Base-by-base conservation (phyloP, 2,329 filamentous ascomycete species). In the Albophoma yamanashiensis region DNA sequence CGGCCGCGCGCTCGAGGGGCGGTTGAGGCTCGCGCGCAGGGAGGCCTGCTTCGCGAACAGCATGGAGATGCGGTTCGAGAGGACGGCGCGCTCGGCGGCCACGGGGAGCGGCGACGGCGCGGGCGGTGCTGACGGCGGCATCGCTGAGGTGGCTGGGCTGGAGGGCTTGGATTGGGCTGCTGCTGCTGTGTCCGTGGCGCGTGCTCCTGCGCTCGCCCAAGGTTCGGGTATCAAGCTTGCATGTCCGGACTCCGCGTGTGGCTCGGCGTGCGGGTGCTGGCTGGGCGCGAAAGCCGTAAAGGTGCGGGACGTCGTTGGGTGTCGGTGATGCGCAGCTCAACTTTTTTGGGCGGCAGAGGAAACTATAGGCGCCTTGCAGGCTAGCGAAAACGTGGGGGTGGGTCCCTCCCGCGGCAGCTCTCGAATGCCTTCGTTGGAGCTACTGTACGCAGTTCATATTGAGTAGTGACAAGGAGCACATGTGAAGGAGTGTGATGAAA, bases 31-130 rank as follows among this genome's bases (percentile, higher is more conserved):
- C 25, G 68, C 65, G 25, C 75, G 68, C 59, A 76, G 65, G 36
- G 68, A 68, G 5, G 71, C 65, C 60, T 71, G 72, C 12, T 71
- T 69, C 58, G 75, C 65, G 45, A 75, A 64, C 64, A 73, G 68
- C 58, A 79, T 70, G 60, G 74, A 72, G 60, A 79, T 74, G 61
- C 71, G 71, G 71, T 79, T 79, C 62, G 74, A 68, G 56, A 76
- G 65, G 59, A 73, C 68, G 64, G 71, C 71, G 68, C 69, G 70
- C 66, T 77, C 68, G 59, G 72, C 64, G 31, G 74, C 73, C 56
- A 73, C 67, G 56, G 76, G 75, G 56, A 74, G 71, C 43, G 63
- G 43, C 17, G 59, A 22, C 45, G 31, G 34, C 22, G 55, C 42
- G 22, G 25, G n/a, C 2, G 43, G 45, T 27, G 27, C 50, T 17